phyloP scores from a whole-genome alignment of 805 yeast species.

The Teunomyces barrocoloradensis region DNA sequence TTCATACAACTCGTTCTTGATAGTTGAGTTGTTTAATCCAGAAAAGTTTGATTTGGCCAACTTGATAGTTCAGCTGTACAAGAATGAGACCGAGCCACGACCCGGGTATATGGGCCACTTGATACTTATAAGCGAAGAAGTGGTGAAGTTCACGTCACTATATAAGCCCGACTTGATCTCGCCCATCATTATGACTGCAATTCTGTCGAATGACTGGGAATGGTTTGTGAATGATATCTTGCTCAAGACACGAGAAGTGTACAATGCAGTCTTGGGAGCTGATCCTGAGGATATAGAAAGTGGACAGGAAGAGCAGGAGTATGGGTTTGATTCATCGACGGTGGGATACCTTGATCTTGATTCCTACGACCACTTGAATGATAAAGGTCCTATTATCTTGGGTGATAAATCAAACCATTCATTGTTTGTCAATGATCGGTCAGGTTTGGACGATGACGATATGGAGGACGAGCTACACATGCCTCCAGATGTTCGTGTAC shows the following conservation, averaged over 20 bases:
- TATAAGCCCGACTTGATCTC: constrained; percentile 61
- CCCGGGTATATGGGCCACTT: constrained; percentile 98
- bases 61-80: constrained; percentile 38
- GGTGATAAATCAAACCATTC: constrained; percentile 38
- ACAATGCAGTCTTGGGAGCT: constrained; percentile 57
- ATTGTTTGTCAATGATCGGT: constrained; percentile 24
- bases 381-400: constrained; percentile 26
- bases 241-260: constrained; percentile 52
- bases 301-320: constrained; percentile 9
- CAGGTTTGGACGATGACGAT: constrained; percentile 19
- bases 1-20: constrained; percentile 64
- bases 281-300: constrained; percentile 14
- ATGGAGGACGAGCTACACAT: constrained; percentile 19
- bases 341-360: constrained; percentile 40
- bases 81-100: constrained; percentile 50
- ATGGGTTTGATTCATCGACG: constrained; percentile 31
- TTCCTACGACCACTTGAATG: constrained; percentile 22
- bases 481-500: constrained; percentile 19
- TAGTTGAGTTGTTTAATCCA: constrained; percentile 26
- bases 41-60: constrained; percentile 41
- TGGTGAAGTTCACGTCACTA: constrained; percentile 76
- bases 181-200: constrained; percentile 23
- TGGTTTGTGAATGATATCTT: constrained; percentile 49
- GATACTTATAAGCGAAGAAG: constrained; percentile 90
- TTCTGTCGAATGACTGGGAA: constrained; percentile 45